A percentile compares a stretch with the other conserved stretches of the same genome.
These are phyloP conservation scores for Candida tammaniensis DNA, from an alignment of 805 yeast genomes.

Conservation along the genomic window DNA sequence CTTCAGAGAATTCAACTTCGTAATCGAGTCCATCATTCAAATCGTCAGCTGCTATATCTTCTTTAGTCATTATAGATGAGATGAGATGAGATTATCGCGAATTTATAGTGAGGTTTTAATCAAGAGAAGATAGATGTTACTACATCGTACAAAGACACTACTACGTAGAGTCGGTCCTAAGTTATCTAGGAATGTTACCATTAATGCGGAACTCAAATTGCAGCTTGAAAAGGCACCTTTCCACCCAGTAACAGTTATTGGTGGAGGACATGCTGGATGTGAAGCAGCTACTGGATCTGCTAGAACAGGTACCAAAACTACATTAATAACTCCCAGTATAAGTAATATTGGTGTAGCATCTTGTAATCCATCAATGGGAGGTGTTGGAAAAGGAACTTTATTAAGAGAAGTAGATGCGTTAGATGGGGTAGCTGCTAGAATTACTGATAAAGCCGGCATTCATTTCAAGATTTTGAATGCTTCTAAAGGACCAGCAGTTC, in stretches of 20 bases:
- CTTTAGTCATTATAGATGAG: constrained; percentile 2
- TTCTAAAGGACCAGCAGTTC: constrained; percentile 93
- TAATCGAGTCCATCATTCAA: constrained; percentile 77
- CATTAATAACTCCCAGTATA: constrained; percentile 73
- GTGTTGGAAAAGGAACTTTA: constrained; percentile 95
- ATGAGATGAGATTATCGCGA: constrained; percentile 7
- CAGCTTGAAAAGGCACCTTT: constrained; percentile 26
- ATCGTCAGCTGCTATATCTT: constrained; percentile 52
- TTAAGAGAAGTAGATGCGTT: constrained; percentile 92
- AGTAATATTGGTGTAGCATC: constrained; percentile 88
- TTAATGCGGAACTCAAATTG: constrained; percentile 34
- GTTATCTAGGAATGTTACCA: constrained; percentile 16
- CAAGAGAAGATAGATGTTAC: too few species aligned
- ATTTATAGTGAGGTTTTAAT: too few species aligned
- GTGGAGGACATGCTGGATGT: constrained; percentile 99
- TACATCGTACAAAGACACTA: neutral
- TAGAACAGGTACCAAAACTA: constrained; percentile 68
- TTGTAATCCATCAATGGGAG: constrained; percentile 98
- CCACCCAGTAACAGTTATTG: constrained; percentile 80
- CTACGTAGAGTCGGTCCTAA: too few species aligned
- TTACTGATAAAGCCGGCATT: constrained; percentile 92
- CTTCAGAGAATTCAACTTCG: constrained; percentile 33
- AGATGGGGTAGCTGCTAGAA: constrained; percentile 83
- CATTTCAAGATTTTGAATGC: constrained; percentile 84
- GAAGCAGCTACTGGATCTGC: constrained; percentile 97